Evolutionary conservation across 2,329 filamentous ascomycete genomes (phyloP), one percentile per base, ranked within the genome.

Genomic region (Claviceps monticola): DNA sequence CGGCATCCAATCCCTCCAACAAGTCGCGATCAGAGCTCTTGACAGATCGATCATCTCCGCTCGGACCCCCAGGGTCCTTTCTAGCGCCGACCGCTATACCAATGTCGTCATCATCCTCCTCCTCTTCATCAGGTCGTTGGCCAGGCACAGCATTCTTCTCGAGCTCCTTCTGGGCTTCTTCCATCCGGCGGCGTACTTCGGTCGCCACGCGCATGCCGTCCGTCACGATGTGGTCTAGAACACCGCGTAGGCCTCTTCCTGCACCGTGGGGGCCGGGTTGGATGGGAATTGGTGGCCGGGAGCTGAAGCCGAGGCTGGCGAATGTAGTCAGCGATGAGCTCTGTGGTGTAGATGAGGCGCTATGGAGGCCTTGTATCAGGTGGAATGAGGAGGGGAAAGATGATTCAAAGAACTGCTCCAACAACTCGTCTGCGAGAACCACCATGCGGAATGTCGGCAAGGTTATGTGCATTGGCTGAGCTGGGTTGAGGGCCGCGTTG

Each of bases 361-460:
- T 65, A 8, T 66, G 63, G 2, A 79, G 61, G 29, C 76, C 76
- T 13, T 94, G 86, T 23, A 87, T 83, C 46, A 96, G 82, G 61
- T 87, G 88, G 78, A 98, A 94, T 1, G 89, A 95, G 49, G 86
- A 82, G 0, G 91, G 88, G 70, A 97, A 96, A 42, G 89, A 94
- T 0, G 88, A 87, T 69, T 98, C 93, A 65, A 98, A 98, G 70
- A 98, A 98, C 59, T 94, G 87, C 62, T 98, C 91, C 5, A 98
- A 79, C 1, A 94, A 78, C 66, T 98, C 93, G 62, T 98, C 93
- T 44, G 93, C 93, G 7, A 98, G 80, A 9, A 98, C 87, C 3
- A 98, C 89, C 93, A 98, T 98, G 57, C 93, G 85, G 76, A 98
- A 98, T 0, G 93, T 98, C 1, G 93, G 93, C 1, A 98, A 77